Base-by-base conservation (phyloP, 345 rosid genomes). In the Eucalyptus regnans region DNA sequence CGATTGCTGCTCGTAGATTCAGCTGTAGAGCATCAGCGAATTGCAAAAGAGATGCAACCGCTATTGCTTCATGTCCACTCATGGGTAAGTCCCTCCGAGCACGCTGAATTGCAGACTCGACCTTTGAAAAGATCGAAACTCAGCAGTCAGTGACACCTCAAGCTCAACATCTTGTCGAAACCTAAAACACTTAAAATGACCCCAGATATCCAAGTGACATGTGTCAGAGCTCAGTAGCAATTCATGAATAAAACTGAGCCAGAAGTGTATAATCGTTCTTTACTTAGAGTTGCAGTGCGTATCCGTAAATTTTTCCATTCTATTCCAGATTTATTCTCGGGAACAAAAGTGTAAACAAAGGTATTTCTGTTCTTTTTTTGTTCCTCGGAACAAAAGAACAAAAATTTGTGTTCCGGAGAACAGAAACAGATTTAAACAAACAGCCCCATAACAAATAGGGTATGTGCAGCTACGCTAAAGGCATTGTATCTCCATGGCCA, bases 1-100 rank as follows among this genome's bases (percentile, higher is more conserved):
- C 95, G 89, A 96, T 88, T 13, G 94, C 92, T 88, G 96, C 91
- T 94, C 95, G 95, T 43, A 97, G 91, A 94, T 88, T 95, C 83
- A 94, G 89, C 94, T 96, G 98, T 95, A 97, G 89, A 27, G 43
- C 86, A 33, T 94, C 94, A n/a, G 92, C 91, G 90, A 94, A 94
- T 68, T 92, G 91, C 84, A 96, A 93, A 88, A 96, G 90, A 88
- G 94, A 89, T 60, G 93, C 94, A 88, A 97, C 91, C 48, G 97
- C 95, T 89, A 94, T 86, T 49, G 98, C 97, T 91, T 96, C 97
- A 76, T 90, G 89, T 86, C 95, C 94, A 51, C 90, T 86, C 84
- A 97, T 87, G 3, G 95, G 92, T 56, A 92, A 87, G 50, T 85
- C 91, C 90, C 96, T 92, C 50, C 86, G 88, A 81, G 94, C 96